phyloP scores from a whole-genome alignment of 1,284 basidiomycete genomes.

The Trametes versicolor region DNA sequence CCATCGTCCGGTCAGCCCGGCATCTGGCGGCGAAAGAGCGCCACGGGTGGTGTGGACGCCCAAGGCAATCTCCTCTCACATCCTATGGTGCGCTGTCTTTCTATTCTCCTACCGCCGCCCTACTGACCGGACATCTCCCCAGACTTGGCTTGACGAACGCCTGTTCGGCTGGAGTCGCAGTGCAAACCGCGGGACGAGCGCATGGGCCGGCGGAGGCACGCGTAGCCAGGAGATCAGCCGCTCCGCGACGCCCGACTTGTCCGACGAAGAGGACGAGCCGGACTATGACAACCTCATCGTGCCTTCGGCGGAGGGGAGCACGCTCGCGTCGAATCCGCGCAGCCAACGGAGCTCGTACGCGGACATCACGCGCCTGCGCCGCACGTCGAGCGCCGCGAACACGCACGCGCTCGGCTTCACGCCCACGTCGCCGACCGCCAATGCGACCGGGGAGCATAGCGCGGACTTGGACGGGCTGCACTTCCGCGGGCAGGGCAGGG shows the following conservation, averaged over 20 bases:
- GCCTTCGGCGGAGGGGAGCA: constrained; percentile 57
- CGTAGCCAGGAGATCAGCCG: constrained; percentile 69
- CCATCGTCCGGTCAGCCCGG: constrained; percentile 76
- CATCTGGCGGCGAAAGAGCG: constrained; percentile 79
- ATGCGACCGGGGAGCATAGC: constrained; percentile 27
- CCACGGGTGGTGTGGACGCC: constrained; percentile 79
- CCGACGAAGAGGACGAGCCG: constrained; percentile 81
- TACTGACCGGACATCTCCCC: constrained; percentile 8
- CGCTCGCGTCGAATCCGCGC: constrained; percentile 55
- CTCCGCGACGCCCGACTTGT: constrained; percentile 71
- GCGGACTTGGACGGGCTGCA: constrained; percentile 53
- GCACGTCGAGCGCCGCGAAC: constrained; percentile 37
- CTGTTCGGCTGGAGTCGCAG: constrained; percentile 92
- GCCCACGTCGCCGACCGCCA: constrained; percentile 8
- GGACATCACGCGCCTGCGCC: constrained; percentile 75
- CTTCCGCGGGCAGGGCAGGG: constrained; percentile 53
- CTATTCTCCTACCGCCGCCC: neutral
- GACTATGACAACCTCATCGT: constrained; percentile 84
- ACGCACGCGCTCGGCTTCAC: constrained; percentile 19
- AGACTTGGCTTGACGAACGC: constrained; percentile 93
- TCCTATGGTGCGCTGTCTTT: constrained; percentile 66
- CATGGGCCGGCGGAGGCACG: constrained; percentile 72
- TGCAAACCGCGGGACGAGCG: constrained; percentile 75
- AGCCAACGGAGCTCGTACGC: constrained; percentile 82
- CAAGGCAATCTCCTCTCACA: constrained; percentile 83